These are phyloP conservation scores for Botrytis squamosa DNA, from an alignment of 2,329 filamentous ascomycete genomes.

Conservation along the genomic window DNA sequence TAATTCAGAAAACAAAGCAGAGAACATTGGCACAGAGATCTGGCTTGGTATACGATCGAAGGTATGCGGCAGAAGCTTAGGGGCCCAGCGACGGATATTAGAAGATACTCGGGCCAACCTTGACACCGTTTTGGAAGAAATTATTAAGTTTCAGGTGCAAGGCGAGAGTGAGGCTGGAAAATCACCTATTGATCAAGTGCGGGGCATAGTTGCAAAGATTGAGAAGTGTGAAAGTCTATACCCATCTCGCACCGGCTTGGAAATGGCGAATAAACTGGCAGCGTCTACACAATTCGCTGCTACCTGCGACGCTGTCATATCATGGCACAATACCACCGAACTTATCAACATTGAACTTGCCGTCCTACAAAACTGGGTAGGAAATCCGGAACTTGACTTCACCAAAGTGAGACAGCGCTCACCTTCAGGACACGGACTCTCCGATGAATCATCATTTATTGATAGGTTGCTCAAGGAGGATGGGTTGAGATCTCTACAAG, in stretches of 20 bases:
- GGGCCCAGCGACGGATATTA: slow-evolving; percentile 81
- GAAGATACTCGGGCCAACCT: slow-evolving; percentile 77
- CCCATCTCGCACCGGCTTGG: slow-evolving; percentile 73
- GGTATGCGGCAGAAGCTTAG: slow-evolving; percentile 77
- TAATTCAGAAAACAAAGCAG: slow-evolving; percentile 60
- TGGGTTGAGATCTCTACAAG: slow-evolving; percentile 86
- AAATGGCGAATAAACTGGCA: slow-evolving; percentile 71
- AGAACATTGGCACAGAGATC: slow-evolving; percentile 69
- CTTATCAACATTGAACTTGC: slow-evolving; percentile 93
- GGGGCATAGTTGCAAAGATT: slow-evolving; percentile 85
- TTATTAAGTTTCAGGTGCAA: slow-evolving; percentile 91
- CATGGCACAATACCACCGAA: slow-evolving; percentile 96
- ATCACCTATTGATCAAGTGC: slow-evolving; percentile 81
- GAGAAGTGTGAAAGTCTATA: slow-evolving; percentile 85
- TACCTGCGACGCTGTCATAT: slow-evolving; percentile 83
- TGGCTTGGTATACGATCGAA: slow-evolving; percentile 88
- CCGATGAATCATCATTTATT: slow-evolving; percentile 89
- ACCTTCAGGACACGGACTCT: slow-evolving; percentile 68
- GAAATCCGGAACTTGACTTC: slow-evolving; percentile 93
- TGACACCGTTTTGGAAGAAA: slow-evolving; percentile 76
- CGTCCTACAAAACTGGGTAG: slow-evolving; percentile 93
- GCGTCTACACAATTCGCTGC: slow-evolving; percentile 75
- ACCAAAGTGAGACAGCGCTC: slow-evolving; percentile 69
- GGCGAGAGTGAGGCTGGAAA: slow-evolving; percentile 87
- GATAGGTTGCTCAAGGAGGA: slow-evolving; percentile 96